Evolutionary conservation across 2,329 filamentous ascomycete genomes (phyloP), one percentile per base, ranked within the genome.

Genomic region (Colletotrichum orbiculare): DNA sequence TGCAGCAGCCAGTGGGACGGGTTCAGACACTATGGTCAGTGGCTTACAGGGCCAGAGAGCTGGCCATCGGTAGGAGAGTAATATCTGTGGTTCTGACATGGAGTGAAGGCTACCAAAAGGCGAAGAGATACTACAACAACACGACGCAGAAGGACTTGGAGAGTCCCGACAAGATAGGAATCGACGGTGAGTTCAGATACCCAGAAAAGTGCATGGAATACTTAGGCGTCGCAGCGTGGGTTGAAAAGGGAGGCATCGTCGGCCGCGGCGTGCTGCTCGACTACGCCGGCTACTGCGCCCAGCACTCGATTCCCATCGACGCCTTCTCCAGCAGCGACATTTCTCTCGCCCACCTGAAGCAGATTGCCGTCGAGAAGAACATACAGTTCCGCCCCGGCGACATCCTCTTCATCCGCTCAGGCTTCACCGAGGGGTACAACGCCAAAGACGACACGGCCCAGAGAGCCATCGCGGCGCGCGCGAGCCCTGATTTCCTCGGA

Each of bases 291-390:
- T 87, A 83, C 67, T 81, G 84, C 15, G 78, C 83, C 57, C 79
- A 79, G 13, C 81, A 84, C 59, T 79, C 81, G n/a, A 82, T 84
- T 39, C 66, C 75, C 5, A 85, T 83, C 67, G 78, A 85, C 67
- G 80, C 86, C 1, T 82, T 87, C 56, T 79, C 80, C 4, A 77
- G 80, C 1, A 79, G 87, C 70, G 78, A 80, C 37, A 89, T 90
- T 72, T 72, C 72, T 43, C 69, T 72, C 4, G 8, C 10, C 8
- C 64, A 67, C 33, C 54, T 68, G 10, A 35, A 41, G n/a, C 52
- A 49, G 42, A 43, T 62, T 12, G 81, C 82, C 1, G 68, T 73
- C 8, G 77, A 80, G 58, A 77, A 76, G 52, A 74, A 77, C 6
- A 75, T 83, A n/a, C 76, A 72, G 0, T 84, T 86, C 52, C 76